Percentiles rank a stretch among this genome's conserved stretches.
phyloP scores from a whole-genome alignment of 2,329 filamentous ascomycete species.

The Penicillium sp. region DNA sequence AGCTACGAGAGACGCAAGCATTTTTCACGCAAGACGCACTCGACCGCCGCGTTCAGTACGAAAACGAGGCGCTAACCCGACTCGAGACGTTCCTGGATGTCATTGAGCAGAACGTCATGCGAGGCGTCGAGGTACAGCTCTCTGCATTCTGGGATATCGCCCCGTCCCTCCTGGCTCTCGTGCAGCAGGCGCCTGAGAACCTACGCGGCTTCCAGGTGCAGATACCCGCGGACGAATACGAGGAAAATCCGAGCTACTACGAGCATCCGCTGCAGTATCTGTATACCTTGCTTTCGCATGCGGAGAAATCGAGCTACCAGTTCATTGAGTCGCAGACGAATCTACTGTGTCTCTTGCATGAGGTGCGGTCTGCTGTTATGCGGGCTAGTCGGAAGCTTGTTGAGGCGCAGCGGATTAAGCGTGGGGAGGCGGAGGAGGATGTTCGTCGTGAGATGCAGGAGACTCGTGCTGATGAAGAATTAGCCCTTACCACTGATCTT shows the following conservation, averaged over 20 bases:
- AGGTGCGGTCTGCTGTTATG: constrained; percentile 78
- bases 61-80: constrained; percentile 69
- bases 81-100: constrained; percentile 73
- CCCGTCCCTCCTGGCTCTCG: constrained; percentile 71
- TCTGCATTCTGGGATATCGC: constrained; percentile 98
- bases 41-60: constrained; percentile 68
- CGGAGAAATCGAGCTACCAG: constrained; percentile 90
- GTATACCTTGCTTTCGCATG: constrained; percentile 77
- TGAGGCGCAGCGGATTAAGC: constrained; percentile 61
- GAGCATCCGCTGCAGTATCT: constrained; percentile 86
- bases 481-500: constrained; percentile 73
- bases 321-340: constrained; percentile 96
- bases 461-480: constrained; percentile 66
- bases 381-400: constrained; percentile 65
- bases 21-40: constrained; percentile 81
- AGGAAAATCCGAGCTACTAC: constrained; percentile 80
- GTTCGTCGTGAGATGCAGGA: constrained; percentile 51
- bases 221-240: constrained; percentile 72
- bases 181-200: constrained; percentile 70
- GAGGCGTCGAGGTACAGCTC: constrained; percentile 86
- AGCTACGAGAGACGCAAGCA: constrained; percentile 70
- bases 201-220: constrained; percentile 64
- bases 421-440: constrained; percentile 43
- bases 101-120: constrained; percentile 78
- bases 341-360: constrained; percentile 81